Percentiles rank a stretch among this genome's conserved stretches.
Conservation (phyloP, 2,329 filamentous ascomycete species). For the Colletotrichum caudatum region DNA sequence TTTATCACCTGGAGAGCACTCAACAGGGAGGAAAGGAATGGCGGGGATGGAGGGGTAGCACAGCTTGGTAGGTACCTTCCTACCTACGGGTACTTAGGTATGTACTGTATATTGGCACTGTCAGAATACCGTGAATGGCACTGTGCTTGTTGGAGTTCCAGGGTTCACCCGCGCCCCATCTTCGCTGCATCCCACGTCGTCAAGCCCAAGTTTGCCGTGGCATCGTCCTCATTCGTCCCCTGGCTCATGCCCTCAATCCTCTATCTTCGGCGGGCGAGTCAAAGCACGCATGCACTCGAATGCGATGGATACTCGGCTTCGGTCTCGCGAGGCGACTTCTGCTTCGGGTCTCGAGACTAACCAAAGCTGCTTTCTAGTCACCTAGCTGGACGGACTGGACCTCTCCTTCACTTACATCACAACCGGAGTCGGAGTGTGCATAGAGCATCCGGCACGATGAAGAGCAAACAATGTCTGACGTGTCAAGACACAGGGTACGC, state of each 20-base stretch:
- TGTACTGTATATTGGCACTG: neutral
- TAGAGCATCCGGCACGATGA: conserved; percentile 25
- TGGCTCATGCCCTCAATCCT: neutral
- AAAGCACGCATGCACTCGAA: neutral
- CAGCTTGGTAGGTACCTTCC: neutral
- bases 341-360: neutral
- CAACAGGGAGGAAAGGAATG: conserved; percentile 2
- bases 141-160: neutral
- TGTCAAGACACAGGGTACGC: conserved; percentile 25
- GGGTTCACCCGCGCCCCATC: conserved; percentile 10
- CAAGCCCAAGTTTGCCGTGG: conserved; percentile 1
- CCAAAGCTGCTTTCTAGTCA: conserved; percentile 1
- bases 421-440: conserved; percentile 10
- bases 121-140: neutral
- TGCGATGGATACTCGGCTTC: neutral
- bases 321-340: neutral
- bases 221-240: neutral
- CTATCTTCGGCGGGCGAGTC: too few species aligned
- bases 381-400: neutral
- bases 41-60: conserved; percentile 30
- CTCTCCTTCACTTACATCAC: neutral
- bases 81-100: too few species aligned
- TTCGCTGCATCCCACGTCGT: conserved; percentile 10
- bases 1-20: conserved; percentile 24
- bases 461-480: conserved; percentile 36